Evolutionary conservation across 441 rosid species (phyloP), one percentile per base, ranked within the genome.

Genomic region (Bocquillonia castaneifolia): DNA sequence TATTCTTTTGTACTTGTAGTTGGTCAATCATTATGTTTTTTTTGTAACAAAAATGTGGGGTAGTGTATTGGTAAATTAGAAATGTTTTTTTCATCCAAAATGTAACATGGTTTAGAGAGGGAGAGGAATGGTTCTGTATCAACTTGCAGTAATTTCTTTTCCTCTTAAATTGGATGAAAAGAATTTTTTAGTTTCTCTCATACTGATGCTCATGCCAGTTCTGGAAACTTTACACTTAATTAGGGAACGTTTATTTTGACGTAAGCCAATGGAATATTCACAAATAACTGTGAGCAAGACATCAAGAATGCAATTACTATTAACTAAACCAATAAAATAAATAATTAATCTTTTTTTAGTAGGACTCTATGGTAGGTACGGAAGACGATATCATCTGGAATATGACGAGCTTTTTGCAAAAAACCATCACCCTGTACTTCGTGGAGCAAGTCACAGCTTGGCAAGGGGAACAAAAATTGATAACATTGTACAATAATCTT

Each of bases 91-190:
- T 64, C 69, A 59, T 80, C 64, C 75, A 66, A 72, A 72, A 40
- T 83, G 84, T 76, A 75, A 65, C 55, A 76, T 72, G 62, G 63
- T 40, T 72, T 57, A 62, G 40, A 70, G 70, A 3, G 13, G 39
- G 42, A n/a, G 13, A 54, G 31, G 56, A 37, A 36, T 34, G 36
- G 25, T 18, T 40, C 64, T 60, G n/a, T 50, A 36, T 52, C 66
- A 15, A 1, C n/a, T 28, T 28, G 32, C 34, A 29, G 7, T 32
- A 39, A 18, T 59, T 40, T 22, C 32, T 53, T 37, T n/a, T 53
- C 39, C 70, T 55, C 60, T 26, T 6, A 18, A 17, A 66, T 55
- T 58, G 57, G 64, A 22, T 58, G 68, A 64, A 64, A 51, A 22
- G 9, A 48, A n/a, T n/a, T n/a, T n/a, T 45, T 18, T 15, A 44